Conservation (phyloP, 352 stramenopile species). For the Phytophthora tubulina region DNA sequence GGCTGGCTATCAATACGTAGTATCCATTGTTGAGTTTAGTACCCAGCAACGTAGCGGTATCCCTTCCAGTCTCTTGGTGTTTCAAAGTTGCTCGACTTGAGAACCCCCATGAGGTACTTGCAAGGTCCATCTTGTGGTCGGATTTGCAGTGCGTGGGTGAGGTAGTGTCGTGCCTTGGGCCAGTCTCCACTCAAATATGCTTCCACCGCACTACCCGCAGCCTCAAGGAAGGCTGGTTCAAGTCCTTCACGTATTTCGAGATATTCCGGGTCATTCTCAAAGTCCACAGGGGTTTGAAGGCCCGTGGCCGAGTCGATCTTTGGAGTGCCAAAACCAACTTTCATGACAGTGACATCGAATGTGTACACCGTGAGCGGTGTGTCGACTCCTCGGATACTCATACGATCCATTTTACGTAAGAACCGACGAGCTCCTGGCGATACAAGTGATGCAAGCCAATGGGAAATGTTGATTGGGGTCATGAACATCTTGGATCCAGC, state of each 20-base stretch:
- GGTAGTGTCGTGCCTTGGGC: conserved; percentile 77
- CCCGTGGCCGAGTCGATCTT: conserved; percentile 72
- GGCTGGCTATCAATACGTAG: too few relatives aligned
- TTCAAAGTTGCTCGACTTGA: conserved; percentile 85
- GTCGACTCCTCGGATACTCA: conserved; percentile 86
- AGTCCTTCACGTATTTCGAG: conserved; percentile 85
- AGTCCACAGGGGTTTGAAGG: conserved; percentile 76
- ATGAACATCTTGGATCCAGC: conserved; percentile 94
- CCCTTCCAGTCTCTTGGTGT: conserved; percentile 93
- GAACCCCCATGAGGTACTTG: conserved; percentile 91
- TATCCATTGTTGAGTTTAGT: conserved; percentile 39
- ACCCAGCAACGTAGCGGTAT: conserved; percentile 90
- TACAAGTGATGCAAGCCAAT: conserved; percentile 82
- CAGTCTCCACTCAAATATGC: conserved; percentile 81
- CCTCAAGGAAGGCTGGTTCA: conserved; percentile 85
- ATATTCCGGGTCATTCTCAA: conserved; percentile 87
- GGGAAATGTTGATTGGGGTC: conserved; percentile 86
- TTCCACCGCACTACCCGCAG: conserved; percentile 69
- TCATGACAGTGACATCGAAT: conserved; percentile 87
- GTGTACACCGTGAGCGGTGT: conserved; percentile 88
- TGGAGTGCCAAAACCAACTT: conserved; percentile 77
- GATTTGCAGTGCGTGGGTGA: conserved; percentile 78
- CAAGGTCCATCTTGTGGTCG: conserved; percentile 90
- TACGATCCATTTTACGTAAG: conserved; percentile 85
- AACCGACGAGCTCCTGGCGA: conserved; percentile 78